Percentiles rank a stretch among this genome's conserved stretches.
These are phyloP conservation scores for Yamadazyma nakazawae DNA, from an alignment of 805 yeast genomes.

Conservation along the genomic window DNA sequence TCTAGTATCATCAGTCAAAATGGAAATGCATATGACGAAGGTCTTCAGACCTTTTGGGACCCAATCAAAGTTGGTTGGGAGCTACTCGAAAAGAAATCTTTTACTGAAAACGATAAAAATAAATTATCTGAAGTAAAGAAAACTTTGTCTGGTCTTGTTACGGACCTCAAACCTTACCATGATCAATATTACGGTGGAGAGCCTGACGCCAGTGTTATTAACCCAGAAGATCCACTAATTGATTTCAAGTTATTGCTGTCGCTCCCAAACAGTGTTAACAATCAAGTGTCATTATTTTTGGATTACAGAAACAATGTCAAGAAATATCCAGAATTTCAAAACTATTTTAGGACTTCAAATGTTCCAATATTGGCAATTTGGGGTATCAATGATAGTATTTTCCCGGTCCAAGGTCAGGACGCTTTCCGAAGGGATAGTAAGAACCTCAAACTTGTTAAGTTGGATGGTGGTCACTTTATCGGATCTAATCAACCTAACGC, in stretches of 20 bases:
- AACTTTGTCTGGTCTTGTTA: conserved; percentile 15
- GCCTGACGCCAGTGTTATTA: conserved; percentile 19
- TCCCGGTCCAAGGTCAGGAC: conserved; percentile 33
- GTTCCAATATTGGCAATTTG: conserved; percentile 37
- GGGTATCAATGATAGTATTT: conserved; percentile 41
- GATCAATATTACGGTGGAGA: conserved; percentile 32
- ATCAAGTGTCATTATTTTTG: conserved; percentile 32
- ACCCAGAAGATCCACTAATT: conserved; percentile 29
- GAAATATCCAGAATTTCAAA: conserved; percentile 36
- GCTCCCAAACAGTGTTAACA: conserved; percentile 20
- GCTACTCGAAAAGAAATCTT: conserved; percentile 12
- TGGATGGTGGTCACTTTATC: conserved; percentile 41
- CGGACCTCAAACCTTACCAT: conserved; percentile 10
- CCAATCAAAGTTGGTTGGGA: conserved; percentile 33
- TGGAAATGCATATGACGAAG: conserved; percentile 45
- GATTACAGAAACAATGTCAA: conserved; percentile 35
- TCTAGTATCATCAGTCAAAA: conserved; percentile 37
- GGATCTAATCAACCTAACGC: conserved; percentile 24
- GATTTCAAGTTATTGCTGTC: conserved; percentile 25
- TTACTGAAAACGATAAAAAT: conserved; percentile 8
- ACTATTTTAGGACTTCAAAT: conserved; percentile 24
- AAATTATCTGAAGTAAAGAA: conserved; percentile 12
- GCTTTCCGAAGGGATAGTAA: conserved; percentile 33
- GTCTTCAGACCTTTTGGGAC: conserved; percentile 39
- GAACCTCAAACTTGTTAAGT: conserved; percentile 22